phyloP scores from a whole-genome alignment of 2,329 filamentous ascomycete species.

The Septoria linicola region DNA sequence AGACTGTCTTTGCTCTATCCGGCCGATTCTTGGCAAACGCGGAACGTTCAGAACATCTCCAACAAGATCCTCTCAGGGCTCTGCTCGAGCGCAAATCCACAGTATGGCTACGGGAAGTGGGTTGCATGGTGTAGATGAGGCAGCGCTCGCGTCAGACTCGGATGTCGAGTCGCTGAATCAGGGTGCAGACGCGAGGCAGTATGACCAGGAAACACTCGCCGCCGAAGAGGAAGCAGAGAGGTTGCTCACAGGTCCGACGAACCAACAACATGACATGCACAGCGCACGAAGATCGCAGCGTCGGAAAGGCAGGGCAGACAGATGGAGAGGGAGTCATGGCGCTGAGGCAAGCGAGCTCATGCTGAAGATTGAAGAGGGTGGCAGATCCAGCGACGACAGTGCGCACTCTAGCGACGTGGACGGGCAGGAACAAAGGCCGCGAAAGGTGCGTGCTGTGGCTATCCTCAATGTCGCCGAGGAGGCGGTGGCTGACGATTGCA shows the following conservation, averaged over 20 bases:
- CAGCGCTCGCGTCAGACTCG: slow-evolving; percentile 3
- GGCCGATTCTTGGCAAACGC: too few relatives aligned
- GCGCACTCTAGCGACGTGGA: slow-evolving; percentile 47
- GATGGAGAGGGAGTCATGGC: slow-evolving; percentile 54
- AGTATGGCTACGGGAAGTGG: too few relatives aligned
- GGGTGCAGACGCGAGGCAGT: slow-evolving; percentile 12
- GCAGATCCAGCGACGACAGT: slow-evolving; percentile 36
- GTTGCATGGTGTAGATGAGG: background rate
- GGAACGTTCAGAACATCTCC: too few relatives aligned
- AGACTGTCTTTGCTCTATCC: too few relatives aligned
- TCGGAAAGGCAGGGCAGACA: slow-evolving; percentile 31
- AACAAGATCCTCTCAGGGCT: too few relatives aligned
- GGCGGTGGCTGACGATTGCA: slow-evolving; percentile 2
- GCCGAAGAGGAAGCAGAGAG: slow-evolving; percentile 50
- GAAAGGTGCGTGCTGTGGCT: slow-evolving; percentile 26
- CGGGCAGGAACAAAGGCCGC: slow-evolving; percentile 46
- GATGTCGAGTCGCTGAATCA: slow-evolving; percentile 6
- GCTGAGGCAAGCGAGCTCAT: slow-evolving; percentile 71
- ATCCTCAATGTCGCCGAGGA: background rate
- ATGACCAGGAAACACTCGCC: slow-evolving; percentile 44
- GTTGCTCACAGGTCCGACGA: slow-evolving; percentile 38
- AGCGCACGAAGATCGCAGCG: slow-evolving; percentile 18
- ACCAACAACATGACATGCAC: slow-evolving; percentile 16
- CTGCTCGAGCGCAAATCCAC: too few relatives aligned
- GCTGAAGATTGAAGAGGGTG: slow-evolving; percentile 87